Percentiles rank a stretch among this genome's conserved stretches.
Conservation (phyloP, 1,284 basidiomycete species). For the Leccinum fallax region DNA sequence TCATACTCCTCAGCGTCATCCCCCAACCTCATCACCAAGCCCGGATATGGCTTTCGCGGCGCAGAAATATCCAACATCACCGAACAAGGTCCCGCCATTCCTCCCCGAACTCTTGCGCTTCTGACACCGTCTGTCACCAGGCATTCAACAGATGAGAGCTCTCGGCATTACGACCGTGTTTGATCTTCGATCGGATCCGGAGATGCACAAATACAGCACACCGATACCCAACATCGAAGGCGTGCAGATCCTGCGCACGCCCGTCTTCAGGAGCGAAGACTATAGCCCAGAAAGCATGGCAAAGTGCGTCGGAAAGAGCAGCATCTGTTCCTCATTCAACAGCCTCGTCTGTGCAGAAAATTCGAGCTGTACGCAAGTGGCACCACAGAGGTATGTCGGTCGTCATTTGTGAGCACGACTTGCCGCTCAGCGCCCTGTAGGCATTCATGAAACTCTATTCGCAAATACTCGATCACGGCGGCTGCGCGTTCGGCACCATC, state of each 20-base stretch:
- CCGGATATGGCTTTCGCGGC: slow-evolving; percentile 59
- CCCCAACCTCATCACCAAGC: slow-evolving; percentile 54
- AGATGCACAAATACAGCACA: slow-evolving; percentile 70
- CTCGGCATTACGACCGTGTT: slow-evolving; percentile 69
- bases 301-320: slow-evolving; percentile 57
- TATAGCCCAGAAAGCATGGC: slow-evolving; percentile 82
- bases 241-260: slow-evolving; percentile 57
- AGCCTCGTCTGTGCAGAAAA: slow-evolving; percentile 45
- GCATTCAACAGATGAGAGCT: slow-evolving; percentile 54
- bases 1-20: slow-evolving; percentile 49
- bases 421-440: slow-evolving; percentile 37
- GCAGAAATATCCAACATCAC: slow-evolving; percentile 72
- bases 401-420: background rate
- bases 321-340: slow-evolving; percentile 12
- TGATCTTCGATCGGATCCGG: slow-evolving; percentile 75
- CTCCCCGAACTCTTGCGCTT: background rate
- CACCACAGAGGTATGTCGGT: slow-evolving; percentile 62
- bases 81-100: slow-evolving; percentile 55
- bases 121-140: slow-evolving; percentile 38
- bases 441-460: slow-evolving; percentile 80
- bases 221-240: slow-evolving; percentile 64
- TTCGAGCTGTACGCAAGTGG: slow-evolving; percentile 78
- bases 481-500: slow-evolving; percentile 62
- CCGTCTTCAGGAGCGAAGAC: slow-evolving; percentile 72
- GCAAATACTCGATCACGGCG: slow-evolving; percentile 75